Conservation (phyloP, 768 basidiomycete genomes). For the Xerocomellus chrysenteron region DNA sequence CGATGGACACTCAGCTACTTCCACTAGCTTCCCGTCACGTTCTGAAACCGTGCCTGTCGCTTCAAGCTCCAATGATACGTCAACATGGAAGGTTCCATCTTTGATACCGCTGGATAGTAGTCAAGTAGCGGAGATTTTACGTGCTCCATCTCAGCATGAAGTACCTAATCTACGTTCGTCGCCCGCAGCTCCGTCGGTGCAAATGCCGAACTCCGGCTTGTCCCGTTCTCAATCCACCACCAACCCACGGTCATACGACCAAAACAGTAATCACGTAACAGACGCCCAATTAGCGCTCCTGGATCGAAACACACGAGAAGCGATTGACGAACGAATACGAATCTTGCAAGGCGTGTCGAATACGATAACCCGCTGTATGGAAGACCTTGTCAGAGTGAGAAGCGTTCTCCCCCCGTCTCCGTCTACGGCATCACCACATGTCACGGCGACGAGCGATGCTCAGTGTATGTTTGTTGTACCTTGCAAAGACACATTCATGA, state of each 20-base stretch:
- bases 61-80: slow-evolving; percentile 8
- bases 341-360: slow-evolving; percentile 77
- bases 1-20: slow-evolving; percentile 16
- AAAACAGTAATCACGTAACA: slow-evolving; percentile 3
- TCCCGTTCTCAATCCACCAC: neutral
- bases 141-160: neutral
- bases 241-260: slow-evolving; percentile 37
- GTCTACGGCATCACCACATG: slow-evolving; percentile 7
- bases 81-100: slow-evolving; percentile 24
- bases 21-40: neutral
- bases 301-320: slow-evolving; percentile 70
- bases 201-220: neutral
- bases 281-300: slow-evolving; percentile 64
- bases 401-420: slow-evolving; percentile 59
- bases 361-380: slow-evolving; percentile 69
- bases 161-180: slow-evolving; percentile 9
- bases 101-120: slow-evolving; percentile 25
- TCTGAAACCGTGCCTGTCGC: slow-evolving; percentile 6
- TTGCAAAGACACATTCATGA: neutral
- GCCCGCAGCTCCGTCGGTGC: neutral
- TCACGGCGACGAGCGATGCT: slow-evolving; percentile 6
- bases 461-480: slow-evolving; percentile 13
- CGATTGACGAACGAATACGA: slow-evolving; percentile 80
- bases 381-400: slow-evolving; percentile 74
- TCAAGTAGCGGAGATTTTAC: neutral